Conservation (phyloP, 2,329 filamentous ascomycete species). For the Fusarium gaditjirri region DNA sequence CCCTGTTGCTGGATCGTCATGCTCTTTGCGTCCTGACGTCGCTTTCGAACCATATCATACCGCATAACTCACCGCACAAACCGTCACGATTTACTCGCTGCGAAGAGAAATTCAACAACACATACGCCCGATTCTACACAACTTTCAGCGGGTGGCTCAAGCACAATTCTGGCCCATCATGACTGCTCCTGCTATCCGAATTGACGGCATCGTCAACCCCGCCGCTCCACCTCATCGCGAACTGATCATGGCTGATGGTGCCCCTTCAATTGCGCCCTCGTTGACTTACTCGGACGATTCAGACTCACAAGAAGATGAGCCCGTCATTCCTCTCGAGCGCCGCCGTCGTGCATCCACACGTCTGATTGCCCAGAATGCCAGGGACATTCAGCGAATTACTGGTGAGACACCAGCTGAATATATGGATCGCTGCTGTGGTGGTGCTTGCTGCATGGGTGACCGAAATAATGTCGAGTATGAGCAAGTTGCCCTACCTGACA, state of each 20-base stretch:
- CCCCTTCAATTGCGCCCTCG: constrained; percentile 67
- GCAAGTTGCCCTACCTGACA: constrained; percentile 73
- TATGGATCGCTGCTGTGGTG: constrained; percentile 71
- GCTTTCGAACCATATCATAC: constrained; percentile 9
- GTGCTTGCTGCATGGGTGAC: constrained; percentile 69
- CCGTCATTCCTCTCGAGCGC: constrained; percentile 55
- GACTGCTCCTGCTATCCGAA: constrained; percentile 45
- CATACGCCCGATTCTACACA: constrained; percentile 14
- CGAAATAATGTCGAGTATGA: constrained; percentile 63
- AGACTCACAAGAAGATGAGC: constrained; percentile 66
- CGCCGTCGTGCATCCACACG: constrained; percentile 75
- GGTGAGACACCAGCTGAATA: constrained; percentile 71
- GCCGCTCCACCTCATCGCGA: constrained; percentile 54
- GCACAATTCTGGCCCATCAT: constrained; percentile 35
- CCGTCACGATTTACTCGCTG: constrained; percentile 25
- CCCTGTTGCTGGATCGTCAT: constrained; percentile 36
- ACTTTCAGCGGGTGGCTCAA: constrained; percentile 19
- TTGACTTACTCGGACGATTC: constrained; percentile 72
- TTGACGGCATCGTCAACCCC: constrained; percentile 51
- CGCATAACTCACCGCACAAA: constrained; percentile 3
- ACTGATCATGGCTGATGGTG: constrained; percentile 58
- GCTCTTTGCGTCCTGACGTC: constrained; percentile 41
- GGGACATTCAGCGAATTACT: constrained; percentile 71
- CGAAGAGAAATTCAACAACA: constrained; percentile 36
- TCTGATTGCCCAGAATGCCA: constrained; percentile 71